These are phyloP conservation scores for Pyricularia sp. DNA, from an alignment of 2,329 filamentous ascomycete species.

Conservation along the genomic window DNA sequence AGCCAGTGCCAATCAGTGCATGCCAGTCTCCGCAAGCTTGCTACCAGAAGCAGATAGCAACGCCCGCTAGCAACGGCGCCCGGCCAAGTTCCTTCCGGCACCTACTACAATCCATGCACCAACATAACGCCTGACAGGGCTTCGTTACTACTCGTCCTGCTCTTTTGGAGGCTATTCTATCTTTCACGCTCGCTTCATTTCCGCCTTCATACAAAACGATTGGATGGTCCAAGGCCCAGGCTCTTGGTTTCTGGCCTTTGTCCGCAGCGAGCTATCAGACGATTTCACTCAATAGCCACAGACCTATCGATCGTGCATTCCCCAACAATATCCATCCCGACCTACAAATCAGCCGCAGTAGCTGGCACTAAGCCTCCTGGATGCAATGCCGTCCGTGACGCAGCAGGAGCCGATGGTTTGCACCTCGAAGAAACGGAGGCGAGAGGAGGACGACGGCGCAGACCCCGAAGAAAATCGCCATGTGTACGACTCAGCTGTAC, in stretches of 20 bases:
- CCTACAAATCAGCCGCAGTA: not conserved
- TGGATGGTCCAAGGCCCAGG: not conserved
- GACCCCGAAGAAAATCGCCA: conserved; percentile 5
- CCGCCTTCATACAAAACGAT: not conserved
- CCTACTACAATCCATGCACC: not conserved
- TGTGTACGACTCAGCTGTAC: not conserved
- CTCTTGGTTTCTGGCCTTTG: not conserved
- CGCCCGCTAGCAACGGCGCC: not conserved
- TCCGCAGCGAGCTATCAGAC: not conserved
- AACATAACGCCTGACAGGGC: not conserved
- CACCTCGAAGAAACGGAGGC: conserved; percentile 26
- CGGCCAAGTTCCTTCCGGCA: not conserved
- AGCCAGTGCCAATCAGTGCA: not conserved
- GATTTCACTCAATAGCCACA: not conserved
- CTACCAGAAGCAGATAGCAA: not conserved
- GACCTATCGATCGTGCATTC: not conserved
- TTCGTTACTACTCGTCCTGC: not conserved
- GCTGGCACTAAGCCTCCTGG: not conserved
- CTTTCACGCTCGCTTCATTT: not conserved
- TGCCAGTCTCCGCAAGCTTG: not conserved
- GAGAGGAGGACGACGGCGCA: conserved; percentile 18
- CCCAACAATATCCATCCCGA: not conserved
- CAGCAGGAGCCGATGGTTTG: conserved; percentile 20
- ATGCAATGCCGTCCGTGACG: conserved; percentile 26
- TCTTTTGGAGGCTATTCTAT: not conserved